Conservation (phyloP, 441 rosid genomes). For the Euphorbia schlechtendalii region DNA sequence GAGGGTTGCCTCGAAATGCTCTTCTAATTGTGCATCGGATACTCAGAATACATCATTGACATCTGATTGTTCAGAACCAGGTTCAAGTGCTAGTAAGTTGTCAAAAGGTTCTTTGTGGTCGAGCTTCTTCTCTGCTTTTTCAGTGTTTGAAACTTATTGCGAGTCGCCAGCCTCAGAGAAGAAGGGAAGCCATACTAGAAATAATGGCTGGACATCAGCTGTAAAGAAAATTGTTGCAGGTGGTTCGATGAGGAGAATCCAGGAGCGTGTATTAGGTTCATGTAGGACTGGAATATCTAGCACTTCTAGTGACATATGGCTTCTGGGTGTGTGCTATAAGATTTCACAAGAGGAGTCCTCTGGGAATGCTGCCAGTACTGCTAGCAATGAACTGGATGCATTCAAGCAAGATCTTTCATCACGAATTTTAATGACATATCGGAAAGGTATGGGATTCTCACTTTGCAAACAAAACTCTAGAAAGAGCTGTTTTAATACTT, state of each 20-base stretch:
- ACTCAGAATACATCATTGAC: conserved; percentile 31
- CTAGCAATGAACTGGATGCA: conserved; percentile 38
- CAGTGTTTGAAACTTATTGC: conserved; percentile 46
- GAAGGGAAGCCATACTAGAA: conserved; percentile 32
- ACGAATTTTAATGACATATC: conserved; percentile 65
- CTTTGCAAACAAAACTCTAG: not conserved
- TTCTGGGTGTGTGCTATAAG: conserved; percentile 68
- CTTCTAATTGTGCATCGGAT: conserved; percentile 38
- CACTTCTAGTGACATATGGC: conserved; percentile 75
- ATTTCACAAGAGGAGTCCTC: conserved; percentile 43
- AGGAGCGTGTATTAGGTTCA: conserved; percentile 72
- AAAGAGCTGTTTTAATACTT: conserved; percentile 3
- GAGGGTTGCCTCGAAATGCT: conserved; percentile 42
- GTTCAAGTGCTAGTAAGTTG: conserved; percentile 33
- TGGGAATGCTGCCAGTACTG: conserved; percentile 25
- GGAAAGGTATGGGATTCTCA: conserved; percentile 53
- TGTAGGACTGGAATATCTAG: conserved; percentile 57
- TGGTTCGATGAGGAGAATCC: conserved; percentile 84
- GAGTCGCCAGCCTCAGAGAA: conserved; percentile 37
- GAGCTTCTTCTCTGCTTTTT: conserved; percentile 56
- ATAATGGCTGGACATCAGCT: conserved; percentile 64
- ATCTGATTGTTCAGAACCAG: conserved; percentile 43
- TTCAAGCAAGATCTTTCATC: conserved; percentile 73
- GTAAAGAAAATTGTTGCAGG: conserved; percentile 58
- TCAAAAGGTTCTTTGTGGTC: conserved; percentile 55